phyloP scores from a whole-genome alignment of 805 yeast genomes.

The Candida peoriensis region DNA sequence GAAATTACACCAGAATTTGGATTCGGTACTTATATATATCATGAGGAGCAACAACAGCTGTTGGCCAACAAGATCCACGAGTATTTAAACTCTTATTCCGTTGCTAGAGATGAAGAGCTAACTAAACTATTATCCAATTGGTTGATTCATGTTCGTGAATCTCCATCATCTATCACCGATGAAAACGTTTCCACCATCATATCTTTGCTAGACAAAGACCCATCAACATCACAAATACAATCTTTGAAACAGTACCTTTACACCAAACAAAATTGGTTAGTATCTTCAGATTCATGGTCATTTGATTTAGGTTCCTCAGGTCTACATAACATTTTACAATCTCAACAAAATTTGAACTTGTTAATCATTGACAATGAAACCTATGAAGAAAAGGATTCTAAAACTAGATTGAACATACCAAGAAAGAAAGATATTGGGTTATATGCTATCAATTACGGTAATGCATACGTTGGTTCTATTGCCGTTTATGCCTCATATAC shows the following conservation, averaged over 20 bases:
- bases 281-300: constrained; percentile 95
- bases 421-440: constrained; percentile 91
- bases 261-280: constrained; percentile 64
- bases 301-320: constrained; percentile 91
- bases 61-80: constrained; percentile 41
- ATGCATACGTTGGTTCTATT: constrained; percentile 87
- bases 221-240: constrained; percentile 40
- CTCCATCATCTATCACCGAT: constrained; percentile 28
- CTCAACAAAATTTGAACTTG: constrained; percentile 75
- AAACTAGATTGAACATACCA: constrained; percentile 30
- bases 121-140: constrained; percentile 55
- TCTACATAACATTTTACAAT: constrained; percentile 75
- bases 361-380: constrained; percentile 87
- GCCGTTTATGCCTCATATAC: constrained; percentile 93
- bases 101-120: constrained; percentile 9
- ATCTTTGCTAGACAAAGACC: constrained; percentile 27
- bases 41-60: constrained; percentile 44
- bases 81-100: constrained; percentile 28
- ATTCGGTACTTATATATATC: constrained; percentile 65
- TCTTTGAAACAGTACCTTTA: constrained; percentile 40
- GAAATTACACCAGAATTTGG: constrained; percentile 81
- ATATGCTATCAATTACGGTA: constrained; percentile 90
- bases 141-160: constrained; percentile 48
- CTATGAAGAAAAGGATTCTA: constrained; percentile 31
- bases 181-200: constrained; percentile 19